Conservation (phyloP, 805 yeast genomes). For the Metschnikowia proteae region DNA sequence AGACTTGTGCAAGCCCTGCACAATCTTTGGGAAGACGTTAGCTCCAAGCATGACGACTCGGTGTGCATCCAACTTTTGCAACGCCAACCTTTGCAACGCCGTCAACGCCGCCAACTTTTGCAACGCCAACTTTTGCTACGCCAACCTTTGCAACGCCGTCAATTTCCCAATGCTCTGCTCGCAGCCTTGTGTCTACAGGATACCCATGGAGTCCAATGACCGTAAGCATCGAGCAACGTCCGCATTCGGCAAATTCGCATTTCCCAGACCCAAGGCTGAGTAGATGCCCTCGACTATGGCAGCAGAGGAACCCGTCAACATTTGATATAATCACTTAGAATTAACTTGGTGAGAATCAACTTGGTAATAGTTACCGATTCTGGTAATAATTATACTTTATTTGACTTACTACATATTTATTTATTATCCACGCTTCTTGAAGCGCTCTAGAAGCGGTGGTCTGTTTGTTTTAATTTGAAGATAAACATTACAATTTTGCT, state of each 20-base stretch:
- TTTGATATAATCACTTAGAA: slow-evolving; percentile 37
- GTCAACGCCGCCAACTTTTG: too few relatives aligned
- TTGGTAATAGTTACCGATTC: too few relatives aligned
- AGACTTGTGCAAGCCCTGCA: slow-evolving; percentile 63
- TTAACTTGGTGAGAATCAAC: too few relatives aligned
- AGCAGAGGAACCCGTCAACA: slow-evolving; percentile 60
- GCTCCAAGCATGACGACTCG: slow-evolving; percentile 71
- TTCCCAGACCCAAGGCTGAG: slow-evolving; percentile 47
- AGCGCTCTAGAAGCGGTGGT: too few relatives aligned
- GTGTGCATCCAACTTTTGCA: slow-evolving; percentile 41
- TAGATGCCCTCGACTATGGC: slow-evolving; percentile 82
- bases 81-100: too few relatives aligned
- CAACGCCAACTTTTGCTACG: slow-evolving; percentile 20
- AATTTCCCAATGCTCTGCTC: slow-evolving; percentile 39
- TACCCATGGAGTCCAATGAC: slow-evolving; percentile 68
- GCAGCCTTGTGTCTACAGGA: slow-evolving; percentile 25
- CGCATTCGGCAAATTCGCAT: slow-evolving; percentile 60
- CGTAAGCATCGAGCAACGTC: slow-evolving; percentile 65
- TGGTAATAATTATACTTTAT: too few relatives aligned
- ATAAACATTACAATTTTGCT: too few relatives aligned
- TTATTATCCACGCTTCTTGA: too few relatives aligned
- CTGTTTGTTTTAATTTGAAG: too few relatives aligned
- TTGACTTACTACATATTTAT: too few relatives aligned
- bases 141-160: too few relatives aligned
- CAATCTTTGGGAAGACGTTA: slow-evolving; percentile 49